Base-by-base conservation (phyloP, 1,139 yeast genomes). In the Diutina mesorugosa region DNA sequence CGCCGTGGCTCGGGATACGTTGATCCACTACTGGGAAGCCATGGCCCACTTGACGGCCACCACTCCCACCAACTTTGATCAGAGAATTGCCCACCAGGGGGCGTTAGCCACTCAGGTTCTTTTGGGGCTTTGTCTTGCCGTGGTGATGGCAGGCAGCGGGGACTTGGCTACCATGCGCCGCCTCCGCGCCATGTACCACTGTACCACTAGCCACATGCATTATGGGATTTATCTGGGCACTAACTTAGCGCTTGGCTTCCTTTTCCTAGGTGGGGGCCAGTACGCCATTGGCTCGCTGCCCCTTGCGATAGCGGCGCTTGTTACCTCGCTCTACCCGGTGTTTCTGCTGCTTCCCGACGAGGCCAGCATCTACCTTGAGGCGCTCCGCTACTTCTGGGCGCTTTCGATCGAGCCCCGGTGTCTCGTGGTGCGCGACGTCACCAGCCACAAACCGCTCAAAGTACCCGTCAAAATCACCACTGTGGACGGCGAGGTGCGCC, bases 231-330 rank as follows among this genome's bases (percentile, higher is more conserved):
- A 80, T 65, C 81, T 89, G 83, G 90, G 95, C 0, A 77, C 85
- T 2, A 90, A 87, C 64, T 79, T 89, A 74, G 89, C 96, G 0
- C 70, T 93, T 54, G 99, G 99, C 1, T 83, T 91, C 62, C 71
- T 93, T 57, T 91, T 93, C 65, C 70, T 93, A 51, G 97, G 97
- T 0, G 95, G 97, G 5, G 97, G 98, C 0, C 97, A 90, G 67
- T 90, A 83, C 69, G 93, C 96, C 0, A 80, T 93, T 60, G 77
- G 81, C 41, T 77, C 78, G 51, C 76, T 84, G 12, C 79, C 83
- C 60, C 77, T 90, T 63, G 83, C 88, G 6, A 74, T 87, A 59
- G 96, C 95, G 0, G 73, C 85, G n/a, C 73, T 90, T 59, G 74
- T 90, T 1, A 80, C 87, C 0, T 80, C 96, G 2, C 74, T 85